Conservation (phyloP, 768 basidiomycete genomes). For the Hypsizygus marmoreus region DNA sequence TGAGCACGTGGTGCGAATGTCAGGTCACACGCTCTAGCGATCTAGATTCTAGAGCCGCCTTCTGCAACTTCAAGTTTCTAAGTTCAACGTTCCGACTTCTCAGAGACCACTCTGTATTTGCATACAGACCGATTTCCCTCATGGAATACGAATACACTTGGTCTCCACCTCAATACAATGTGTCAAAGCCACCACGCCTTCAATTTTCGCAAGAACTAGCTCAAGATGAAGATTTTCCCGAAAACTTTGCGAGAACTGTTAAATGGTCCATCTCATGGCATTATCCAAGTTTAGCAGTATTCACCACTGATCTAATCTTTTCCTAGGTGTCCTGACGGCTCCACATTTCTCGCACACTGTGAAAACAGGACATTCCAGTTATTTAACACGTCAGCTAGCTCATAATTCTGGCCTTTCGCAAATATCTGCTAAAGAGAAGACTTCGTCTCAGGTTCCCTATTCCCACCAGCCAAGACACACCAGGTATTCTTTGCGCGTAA, state of each 20-base stretch:
- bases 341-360: slow-evolving; percentile 63
- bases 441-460: background rate
- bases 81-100: too few relatives aligned
- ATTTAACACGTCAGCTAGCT: slow-evolving; percentile 46
- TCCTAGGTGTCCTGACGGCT: slow-evolving; percentile 75
- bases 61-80: too few relatives aligned
- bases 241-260: slow-evolving; percentile 56
- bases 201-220: slow-evolving; percentile 13
- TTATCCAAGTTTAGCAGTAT: background rate
- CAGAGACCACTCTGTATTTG: too few relatives aligned
- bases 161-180: slow-evolving; percentile 22
- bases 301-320: background rate
- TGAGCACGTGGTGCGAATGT: too few relatives aligned
- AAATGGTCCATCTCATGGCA: slow-evolving; percentile 47
- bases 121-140: background rate
- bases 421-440: background rate
- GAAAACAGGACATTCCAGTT: slow-evolving; percentile 70
- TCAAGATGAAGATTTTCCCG: slow-evolving; percentile 21
- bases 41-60: too few relatives aligned
- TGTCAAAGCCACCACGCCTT: slow-evolving; percentile 22
- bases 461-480: background rate
- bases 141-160: slow-evolving; percentile 9
- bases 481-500: background rate
- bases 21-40: too few relatives aligned
- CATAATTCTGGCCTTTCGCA: background rate